Evolutionary conservation across 2,329 filamentous ascomycete species (phyloP).

Genomic region (Cercospora zeae-maydis): DNA sequence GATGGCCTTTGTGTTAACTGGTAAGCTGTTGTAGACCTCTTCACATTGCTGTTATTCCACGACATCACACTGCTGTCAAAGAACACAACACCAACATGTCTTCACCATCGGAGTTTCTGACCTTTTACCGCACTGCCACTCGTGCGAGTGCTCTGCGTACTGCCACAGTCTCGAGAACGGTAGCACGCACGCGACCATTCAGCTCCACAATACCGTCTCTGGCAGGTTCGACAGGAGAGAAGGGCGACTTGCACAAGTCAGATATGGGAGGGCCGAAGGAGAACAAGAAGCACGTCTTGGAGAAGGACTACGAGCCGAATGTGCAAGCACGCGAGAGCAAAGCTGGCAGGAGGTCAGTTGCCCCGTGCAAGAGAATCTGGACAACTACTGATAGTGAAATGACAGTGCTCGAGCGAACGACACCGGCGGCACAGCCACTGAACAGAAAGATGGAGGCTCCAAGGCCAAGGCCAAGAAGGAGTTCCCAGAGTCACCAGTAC

Average conservation of each 20-base stretch:
- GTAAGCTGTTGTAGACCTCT: background rate
- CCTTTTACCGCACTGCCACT: slow-evolving; percentile 35
- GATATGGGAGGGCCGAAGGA: slow-evolving; percentile 19
- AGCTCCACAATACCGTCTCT: slow-evolving; percentile 9
- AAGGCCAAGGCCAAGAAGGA: slow-evolving; percentile 45
- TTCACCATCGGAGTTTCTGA: slow-evolving; percentile 41
- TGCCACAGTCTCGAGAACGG: background rate
- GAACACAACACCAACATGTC: slow-evolving; percentile 18
- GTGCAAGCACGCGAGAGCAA: slow-evolving; percentile 23
- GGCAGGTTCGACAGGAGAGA: slow-evolving; percentile 17
- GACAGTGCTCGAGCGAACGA: slow-evolving; percentile 33
- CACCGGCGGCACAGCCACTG: slow-evolving; percentile 42
- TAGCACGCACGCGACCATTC: slow-evolving; percentile 11
- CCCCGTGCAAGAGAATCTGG: background rate
- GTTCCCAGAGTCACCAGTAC: slow-evolving; percentile 47
- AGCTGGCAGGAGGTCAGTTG: slow-evolving; percentile 25
- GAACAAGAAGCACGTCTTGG: slow-evolving; percentile 27
- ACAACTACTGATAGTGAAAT: background rate
- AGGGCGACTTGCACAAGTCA: slow-evolving; percentile 12
- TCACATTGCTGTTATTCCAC: background rate
- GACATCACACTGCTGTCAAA: background rate
- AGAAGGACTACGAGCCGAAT: slow-evolving; percentile 29
- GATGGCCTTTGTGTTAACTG: background rate
- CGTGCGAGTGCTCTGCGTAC: slow-evolving; percentile 1
- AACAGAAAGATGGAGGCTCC: slow-evolving; percentile 35